These are phyloP conservation scores for Xylariaceae sp. DNA, from an alignment of 2,329 filamentous ascomycete genomes.

Conservation along the genomic window DNA sequence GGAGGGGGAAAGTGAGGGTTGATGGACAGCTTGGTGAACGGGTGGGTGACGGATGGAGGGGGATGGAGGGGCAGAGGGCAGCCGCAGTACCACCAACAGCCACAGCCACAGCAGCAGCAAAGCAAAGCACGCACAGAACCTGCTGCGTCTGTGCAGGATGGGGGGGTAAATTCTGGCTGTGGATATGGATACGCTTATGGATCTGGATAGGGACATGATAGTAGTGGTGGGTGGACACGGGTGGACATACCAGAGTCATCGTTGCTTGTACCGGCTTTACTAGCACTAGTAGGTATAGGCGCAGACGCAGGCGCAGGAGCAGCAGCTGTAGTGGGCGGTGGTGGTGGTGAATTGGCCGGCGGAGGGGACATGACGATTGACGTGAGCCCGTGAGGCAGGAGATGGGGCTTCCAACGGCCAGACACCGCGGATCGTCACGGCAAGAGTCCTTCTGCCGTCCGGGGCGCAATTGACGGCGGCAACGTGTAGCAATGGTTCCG, in stretches of 20 bases:
- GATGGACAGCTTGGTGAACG: constrained; percentile 11
- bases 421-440: no score
- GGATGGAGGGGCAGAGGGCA: constrained; percentile 17
- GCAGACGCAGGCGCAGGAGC: background rate
- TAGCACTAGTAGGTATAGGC: no score
- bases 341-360: constrained; percentile 19
- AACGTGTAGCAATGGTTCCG: no score
- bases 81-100: background rate
- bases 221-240: constrained; percentile 5
- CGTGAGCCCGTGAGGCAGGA: constrained; percentile 1
- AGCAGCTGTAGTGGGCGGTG: constrained; percentile 28
- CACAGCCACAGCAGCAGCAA: no score
- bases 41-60: constrained; percentile 14
- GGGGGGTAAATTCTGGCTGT: background rate
- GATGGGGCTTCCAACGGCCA: background rate
- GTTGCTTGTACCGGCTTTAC: constrained; percentile 28
- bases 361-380: constrained; percentile 25
- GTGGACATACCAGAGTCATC: constrained; percentile 32
- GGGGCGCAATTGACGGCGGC: constrained; percentile 1
- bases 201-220: constrained; percentile 4
- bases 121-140: no score
- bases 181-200: constrained; percentile 2
- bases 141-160: background rate
- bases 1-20: background rate
- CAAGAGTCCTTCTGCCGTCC: no score